Conservation (phyloP, 371 early-diverging fungal genomes). For the Nosema muscidifuracis region DNA sequence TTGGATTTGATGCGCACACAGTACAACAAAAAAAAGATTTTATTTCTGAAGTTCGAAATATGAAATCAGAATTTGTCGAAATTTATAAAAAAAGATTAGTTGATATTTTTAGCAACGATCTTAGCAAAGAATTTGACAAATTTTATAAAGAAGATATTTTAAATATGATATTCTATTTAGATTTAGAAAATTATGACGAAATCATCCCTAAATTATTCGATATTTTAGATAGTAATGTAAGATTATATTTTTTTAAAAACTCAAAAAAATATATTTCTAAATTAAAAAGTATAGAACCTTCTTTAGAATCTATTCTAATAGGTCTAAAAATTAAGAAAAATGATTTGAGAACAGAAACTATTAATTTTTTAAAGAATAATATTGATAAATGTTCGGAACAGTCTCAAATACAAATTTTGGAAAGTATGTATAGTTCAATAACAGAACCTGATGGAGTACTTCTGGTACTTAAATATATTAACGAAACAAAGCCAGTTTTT, state of each 20-base stretch:
- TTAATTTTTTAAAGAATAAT: slow-evolving; percentile 50
- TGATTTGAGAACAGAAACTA: slow-evolving; percentile 44
- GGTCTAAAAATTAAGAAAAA: slow-evolving; percentile 56
- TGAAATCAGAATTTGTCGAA: slow-evolving; percentile 20
- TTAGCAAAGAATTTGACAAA: not conserved
- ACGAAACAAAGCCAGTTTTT: not conserved
- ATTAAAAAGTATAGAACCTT: slow-evolving; percentile 10
- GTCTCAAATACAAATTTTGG: slow-evolving; percentile 25
- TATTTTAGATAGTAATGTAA: slow-evolving; percentile 43
- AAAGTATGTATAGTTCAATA: slow-evolving; percentile 27
- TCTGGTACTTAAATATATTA: slow-evolving; percentile 27
- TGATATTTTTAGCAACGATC: slow-evolving; percentile 26
- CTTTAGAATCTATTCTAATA: slow-evolving; percentile 30
- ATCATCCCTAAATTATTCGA: slow-evolving; percentile 31
- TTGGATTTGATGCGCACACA: slow-evolving; percentile 11
- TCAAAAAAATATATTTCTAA: slow-evolving; percentile 15
- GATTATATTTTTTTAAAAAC: slow-evolving; percentile 46
- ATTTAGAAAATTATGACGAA: slow-evolving; percentile 22
- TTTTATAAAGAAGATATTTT: slow-evolving; percentile 38
- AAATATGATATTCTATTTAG: slow-evolving; percentile 38
- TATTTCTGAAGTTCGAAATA: slow-evolving; percentile 9
- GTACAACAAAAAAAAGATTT: slow-evolving; percentile 37
- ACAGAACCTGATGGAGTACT: slow-evolving; percentile 27
- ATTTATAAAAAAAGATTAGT: slow-evolving; percentile 25
- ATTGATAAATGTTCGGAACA: slow-evolving; percentile 10